Conservation (phyloP, 495 filamentous ascomycete species). For the Daldinia decipiens region DNA sequence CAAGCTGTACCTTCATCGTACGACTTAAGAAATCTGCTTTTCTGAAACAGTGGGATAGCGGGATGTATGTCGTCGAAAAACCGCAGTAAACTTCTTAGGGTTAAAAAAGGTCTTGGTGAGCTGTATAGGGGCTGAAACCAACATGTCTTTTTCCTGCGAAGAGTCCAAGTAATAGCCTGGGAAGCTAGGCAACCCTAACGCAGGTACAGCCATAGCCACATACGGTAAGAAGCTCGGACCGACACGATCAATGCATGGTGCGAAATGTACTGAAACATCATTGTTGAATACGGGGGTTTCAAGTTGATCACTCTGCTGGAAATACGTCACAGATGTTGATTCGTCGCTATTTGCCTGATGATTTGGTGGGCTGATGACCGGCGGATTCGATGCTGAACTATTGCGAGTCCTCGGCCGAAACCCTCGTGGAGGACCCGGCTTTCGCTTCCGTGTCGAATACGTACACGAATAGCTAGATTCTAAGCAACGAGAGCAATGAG, state of each 20-base stretch:
- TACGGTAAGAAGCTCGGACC: conserved; percentile 8
- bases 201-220: neutral
- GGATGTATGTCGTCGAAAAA: conserved; percentile 46
- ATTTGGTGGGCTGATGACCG: neutral
- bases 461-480: conserved; percentile 39
- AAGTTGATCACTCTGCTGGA: neutral
- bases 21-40: conserved; percentile 37
- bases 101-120: neutral
- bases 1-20: conserved; percentile 32
- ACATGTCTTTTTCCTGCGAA: conserved; percentile 36
- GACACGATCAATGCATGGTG: conserved; percentile 3
- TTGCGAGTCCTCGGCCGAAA: conserved; percentile 16
- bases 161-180: conserved; percentile 32
- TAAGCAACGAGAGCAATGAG: conserved; percentile 38
- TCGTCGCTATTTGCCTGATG: neutral
- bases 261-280: neutral
- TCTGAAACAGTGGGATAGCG: conserved; percentile 48
- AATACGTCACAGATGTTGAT: neutral
- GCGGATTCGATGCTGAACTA: neutral
- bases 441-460: conserved; percentile 41
- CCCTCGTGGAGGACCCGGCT: conserved; percentile 43
- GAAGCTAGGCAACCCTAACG: conserved; percentile 10
- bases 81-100: conserved; percentile 17
- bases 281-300: neutral
- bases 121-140: neutral